phyloP scores from a whole-genome alignment of 2,329 filamentous ascomycete genomes.

The Stemphylium beticola region DNA sequence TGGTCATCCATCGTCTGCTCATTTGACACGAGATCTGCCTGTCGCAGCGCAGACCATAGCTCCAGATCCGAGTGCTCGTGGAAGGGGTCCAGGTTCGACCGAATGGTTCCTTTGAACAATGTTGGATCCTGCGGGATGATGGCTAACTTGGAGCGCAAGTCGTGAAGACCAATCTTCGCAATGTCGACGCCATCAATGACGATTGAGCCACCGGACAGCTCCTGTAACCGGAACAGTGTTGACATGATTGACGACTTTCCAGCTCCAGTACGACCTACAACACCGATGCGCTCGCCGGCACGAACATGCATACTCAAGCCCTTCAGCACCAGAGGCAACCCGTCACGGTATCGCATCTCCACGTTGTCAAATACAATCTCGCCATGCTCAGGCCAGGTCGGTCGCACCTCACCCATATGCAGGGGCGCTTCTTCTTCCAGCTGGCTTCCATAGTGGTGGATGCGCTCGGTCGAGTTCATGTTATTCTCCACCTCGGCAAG shows the following conservation, averaged over 20 bases:
- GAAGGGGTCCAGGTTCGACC: slow-evolving; percentile 82
- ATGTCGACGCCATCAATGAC: slow-evolving; percentile 64
- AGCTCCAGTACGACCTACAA: slow-evolving; percentile 81
- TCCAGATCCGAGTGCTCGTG: slow-evolving; percentile 77
- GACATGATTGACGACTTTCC: slow-evolving; percentile 87
- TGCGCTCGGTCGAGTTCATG: slow-evolving; percentile 94
- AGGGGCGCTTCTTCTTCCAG: slow-evolving; percentile 89
- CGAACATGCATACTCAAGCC: slow-evolving; percentile 68
- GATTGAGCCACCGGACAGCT: slow-evolving; percentile 56
- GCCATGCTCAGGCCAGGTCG: slow-evolving; percentile 84
- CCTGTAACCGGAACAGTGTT: slow-evolving; percentile 74
- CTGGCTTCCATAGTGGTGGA: slow-evolving; percentile 86
- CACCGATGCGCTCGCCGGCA: slow-evolving; percentile 79
- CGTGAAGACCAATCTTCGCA: slow-evolving; percentile 73
- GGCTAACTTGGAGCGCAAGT: slow-evolving; percentile 75
- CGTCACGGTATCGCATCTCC: slow-evolving; percentile 59
- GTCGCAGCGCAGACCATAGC: slow-evolving; percentile 77
- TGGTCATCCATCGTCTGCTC: slow-evolving; percentile 56
- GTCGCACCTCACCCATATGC: slow-evolving; percentile 72
- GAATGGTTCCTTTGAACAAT: slow-evolving; percentile 79
- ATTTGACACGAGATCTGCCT: slow-evolving; percentile 71
- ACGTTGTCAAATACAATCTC: slow-evolving; percentile 64
- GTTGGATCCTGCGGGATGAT: slow-evolving; percentile 89
- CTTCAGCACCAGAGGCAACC: slow-evolving; percentile 57
- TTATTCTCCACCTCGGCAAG: slow-evolving; percentile 96